Conservation (phyloP, 2,329 filamentous ascomycete genomes). For the Penicillium rolfsii region DNA sequence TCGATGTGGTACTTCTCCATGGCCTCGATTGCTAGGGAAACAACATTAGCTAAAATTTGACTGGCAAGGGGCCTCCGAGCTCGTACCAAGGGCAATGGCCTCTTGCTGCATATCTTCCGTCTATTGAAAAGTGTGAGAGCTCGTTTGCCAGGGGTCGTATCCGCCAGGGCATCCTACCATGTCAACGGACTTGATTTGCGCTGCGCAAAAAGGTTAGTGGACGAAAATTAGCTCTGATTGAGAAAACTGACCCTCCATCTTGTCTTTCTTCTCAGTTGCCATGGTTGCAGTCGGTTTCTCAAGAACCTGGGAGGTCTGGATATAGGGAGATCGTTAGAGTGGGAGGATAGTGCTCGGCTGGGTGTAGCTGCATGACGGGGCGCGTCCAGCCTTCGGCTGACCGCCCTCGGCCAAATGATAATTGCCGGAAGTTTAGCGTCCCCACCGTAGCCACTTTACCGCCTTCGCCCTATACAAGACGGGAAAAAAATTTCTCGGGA, state of each 20-base stretch:
- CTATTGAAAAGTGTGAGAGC: conserved; percentile 54
- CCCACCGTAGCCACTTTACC: conserved; percentile 33
- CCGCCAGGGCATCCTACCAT: conserved; percentile 68
- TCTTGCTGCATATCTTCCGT: conserved; percentile 97
- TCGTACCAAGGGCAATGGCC: conserved; percentile 90
- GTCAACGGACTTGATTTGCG: conserved; percentile 95
- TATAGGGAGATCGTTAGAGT: conserved; percentile 6
- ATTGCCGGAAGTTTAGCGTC: conserved; percentile 13
- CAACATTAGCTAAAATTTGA: conserved; percentile 33
- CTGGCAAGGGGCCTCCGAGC: background rate
- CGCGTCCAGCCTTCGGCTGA: conserved; percentile 17
- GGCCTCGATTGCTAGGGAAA: conserved; percentile 64
- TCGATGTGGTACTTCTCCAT: conserved; percentile 74
- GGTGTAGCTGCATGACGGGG: conserved; percentile 13
- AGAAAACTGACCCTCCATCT: conserved; percentile 70
- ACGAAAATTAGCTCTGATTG: conserved; percentile 3
- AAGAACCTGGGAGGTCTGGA: background rate
- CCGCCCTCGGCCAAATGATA: conserved; percentile 17
- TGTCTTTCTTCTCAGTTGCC: conserved; percentile 65
- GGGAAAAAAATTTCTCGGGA: conserved; percentile 29
- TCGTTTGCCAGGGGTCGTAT: conserved; percentile 10
- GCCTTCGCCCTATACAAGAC: conserved; percentile 37
- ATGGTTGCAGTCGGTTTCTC: conserved; percentile 31
- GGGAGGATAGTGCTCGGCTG: background rate
- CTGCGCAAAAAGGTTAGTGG: conserved; percentile 53